Base-by-base conservation (phyloP, 2,329 filamentous ascomycete genomes). In the Cercospora citrullina region DNA sequence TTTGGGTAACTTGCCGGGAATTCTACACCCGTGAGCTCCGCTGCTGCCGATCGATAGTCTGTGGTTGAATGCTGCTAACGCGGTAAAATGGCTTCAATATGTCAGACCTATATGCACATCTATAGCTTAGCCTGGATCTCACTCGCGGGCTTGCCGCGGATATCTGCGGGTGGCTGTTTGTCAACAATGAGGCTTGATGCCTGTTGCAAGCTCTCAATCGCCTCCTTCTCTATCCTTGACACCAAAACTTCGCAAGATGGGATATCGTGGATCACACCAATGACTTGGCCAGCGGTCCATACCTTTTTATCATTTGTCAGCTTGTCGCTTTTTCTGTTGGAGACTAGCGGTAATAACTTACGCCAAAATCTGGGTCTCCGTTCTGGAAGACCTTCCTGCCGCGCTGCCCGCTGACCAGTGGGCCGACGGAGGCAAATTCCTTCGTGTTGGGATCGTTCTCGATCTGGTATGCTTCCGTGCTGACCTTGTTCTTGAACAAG, bases 261-360 rank as follows among this genome's bases (percentile, higher is more conserved):
- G 36, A 85, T 82, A 67, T 85, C 83, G 67, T 85, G 81, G 69
- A 85, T 85, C 14, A 85, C 75, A 8, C 83, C 83, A 60, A 99
- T 97, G 73, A 98, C 94, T 79, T 97, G 94, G 10, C 95, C 95
- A 8, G 94, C 93, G 21, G 95, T 98, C 95, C 95, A 99, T 45
- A 97, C 91, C 91, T 94, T 74, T n/a, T 45, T n/a, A 72, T 59
- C 75, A n/a, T 28, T 45, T 66, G 45, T 70, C 31, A 70, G 66
- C 36, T 65, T 65, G n/a, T 5, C 30, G 9, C 5, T 3, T 33
- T 21, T 57, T 66, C 33, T 51, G 31, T 10, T 8, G 55, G 1
- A 3, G 18, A 28, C 2, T 28, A 42, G 23, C 3, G 9, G n/a
- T 48, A 6, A 21, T 5, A 55, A 88, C 90, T 84, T 86, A 94